Evolutionary conservation across 2,329 filamentous ascomycete genomes (phyloP).

Genomic region (Trichoderma sp.): DNA sequence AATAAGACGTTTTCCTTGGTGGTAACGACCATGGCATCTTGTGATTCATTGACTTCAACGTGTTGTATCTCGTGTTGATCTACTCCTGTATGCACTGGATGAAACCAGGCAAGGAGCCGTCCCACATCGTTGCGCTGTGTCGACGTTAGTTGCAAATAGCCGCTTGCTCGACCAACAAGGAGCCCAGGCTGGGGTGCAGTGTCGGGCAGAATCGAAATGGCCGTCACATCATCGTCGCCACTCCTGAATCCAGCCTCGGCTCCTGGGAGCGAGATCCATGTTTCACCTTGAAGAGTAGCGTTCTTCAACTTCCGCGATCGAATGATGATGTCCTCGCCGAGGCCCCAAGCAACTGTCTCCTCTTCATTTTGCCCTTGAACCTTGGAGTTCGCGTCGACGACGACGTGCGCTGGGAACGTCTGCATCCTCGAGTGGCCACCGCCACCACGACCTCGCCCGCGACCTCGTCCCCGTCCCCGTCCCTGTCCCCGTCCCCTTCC

Average conservation of each 20-base stretch:
- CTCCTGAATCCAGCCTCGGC: not conserved
- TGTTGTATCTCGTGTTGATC: not conserved
- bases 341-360: not conserved
- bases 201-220: not conserved
- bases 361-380: not conserved
- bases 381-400: not conserved
- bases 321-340: not conserved
- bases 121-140: not conserved
- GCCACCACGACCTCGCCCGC: too few relatives aligned
- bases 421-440: not conserved
- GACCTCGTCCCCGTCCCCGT: not conserved
- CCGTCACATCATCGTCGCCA: not conserved
- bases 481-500: not conserved
- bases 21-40: not conserved
- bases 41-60: not conserved
- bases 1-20: not conserved
- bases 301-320: not conserved
- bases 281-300: not conserved
- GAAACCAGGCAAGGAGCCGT: not conserved
- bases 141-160: not conserved
- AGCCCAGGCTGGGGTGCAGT: not conserved
- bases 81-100: not conserved
- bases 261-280: not conserved
- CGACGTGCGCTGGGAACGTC: not conserved
- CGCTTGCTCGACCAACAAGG: not conserved